Conservation (phyloP, 208 protist species). For the Trypanosoma congolense region DNA sequence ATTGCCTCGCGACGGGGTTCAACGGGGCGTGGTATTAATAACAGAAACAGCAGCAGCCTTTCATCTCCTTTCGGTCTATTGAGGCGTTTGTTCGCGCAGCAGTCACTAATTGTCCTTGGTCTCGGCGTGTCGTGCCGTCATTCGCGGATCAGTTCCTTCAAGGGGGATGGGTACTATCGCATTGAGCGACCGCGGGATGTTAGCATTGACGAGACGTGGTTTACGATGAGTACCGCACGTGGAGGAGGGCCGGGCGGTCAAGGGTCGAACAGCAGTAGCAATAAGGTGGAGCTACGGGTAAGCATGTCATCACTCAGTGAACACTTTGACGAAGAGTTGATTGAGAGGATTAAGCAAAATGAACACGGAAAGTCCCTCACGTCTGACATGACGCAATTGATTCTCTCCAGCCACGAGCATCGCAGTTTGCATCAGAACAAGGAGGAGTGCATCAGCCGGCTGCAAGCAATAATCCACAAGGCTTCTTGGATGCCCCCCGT, state of each 20-base stretch:
- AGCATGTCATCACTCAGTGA: conserved; percentile 40
- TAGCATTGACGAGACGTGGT: conserved; percentile 35
- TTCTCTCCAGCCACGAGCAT: conserved; percentile 68
- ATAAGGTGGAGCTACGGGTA: conserved; percentile 79
- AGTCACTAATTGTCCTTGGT: neutral
- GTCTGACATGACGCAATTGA: conserved; percentile 37
- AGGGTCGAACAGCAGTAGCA: conserved; percentile 80
- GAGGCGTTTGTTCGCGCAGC: neutral
- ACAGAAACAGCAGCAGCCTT: too few species aligned
- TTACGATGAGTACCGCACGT: conserved; percentile 52
- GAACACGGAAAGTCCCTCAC: conserved; percentile 41
- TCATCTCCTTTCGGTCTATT: too few species aligned
- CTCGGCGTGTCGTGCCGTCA: conserved; percentile 11
- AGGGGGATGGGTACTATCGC: conserved; percentile 52
- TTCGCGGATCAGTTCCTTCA: conserved; percentile 62
- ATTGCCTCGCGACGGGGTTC: too few species aligned
- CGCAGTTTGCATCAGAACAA: conserved; percentile 78
- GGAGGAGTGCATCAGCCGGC: conserved; percentile 49
- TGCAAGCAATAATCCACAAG: conserved; percentile 55
- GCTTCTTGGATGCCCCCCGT: conserved; percentile 78
- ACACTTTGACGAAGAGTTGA: conserved; percentile 54
- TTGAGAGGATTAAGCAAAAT: conserved; percentile 31
- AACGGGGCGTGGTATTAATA: too few species aligned
- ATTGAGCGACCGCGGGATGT: conserved; percentile 41
- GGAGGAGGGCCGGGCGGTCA: conserved; percentile 82